Base-by-base conservation (phyloP, 1,139 yeast species). In the Geotrichum europaeum region DNA sequence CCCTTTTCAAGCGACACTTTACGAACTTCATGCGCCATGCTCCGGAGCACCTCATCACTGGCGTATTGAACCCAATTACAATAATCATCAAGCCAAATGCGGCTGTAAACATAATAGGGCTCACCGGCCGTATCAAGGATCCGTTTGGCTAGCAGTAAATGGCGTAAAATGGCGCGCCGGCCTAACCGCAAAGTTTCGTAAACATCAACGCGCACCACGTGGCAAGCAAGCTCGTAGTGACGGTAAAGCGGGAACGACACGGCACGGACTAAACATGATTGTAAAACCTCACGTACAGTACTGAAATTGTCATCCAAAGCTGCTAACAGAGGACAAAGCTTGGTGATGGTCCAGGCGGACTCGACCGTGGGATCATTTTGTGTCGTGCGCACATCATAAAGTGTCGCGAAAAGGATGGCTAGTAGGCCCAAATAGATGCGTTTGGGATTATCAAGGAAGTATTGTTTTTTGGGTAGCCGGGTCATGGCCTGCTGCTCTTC, bases 271-370 rank as follows among this genome's bases (percentile, higher is more conserved):
- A 85, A 76, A 65, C 86, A 79, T 0, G 94, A 82, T 1, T 85
- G 71, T 2, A 87, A 77, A 0, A 85, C 72, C 0, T 85, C 82
- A 57, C 75, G 76, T 47, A 91, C 73, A 55, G 83, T 73, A 75
- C 73, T 34, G 78, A 78, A 54, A 78, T 72, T 40, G 81, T 72
- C 76, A 70, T 91, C 98, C 51, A 94, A 76, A 65, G 81, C 84
- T 7, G 92, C 72, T 49, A 92, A 75, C 67, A 89, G 94, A 0
- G 98, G 96, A 0, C 85, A 77, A 45, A 94, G 71, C 68, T 87
- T 90, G 1, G 98, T 98, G 15, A 94, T 81, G 0, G 95, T 86
- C 99, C 98, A 94, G 0, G 96, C 91, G 64, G 96, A 87, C 73
- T 94, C 99, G 9, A 87, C 84, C 24, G 84, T 89, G 59, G 84